Conservation (phyloP, 371 early-diverging fungal species). For the Massospora cicadina region DNA sequence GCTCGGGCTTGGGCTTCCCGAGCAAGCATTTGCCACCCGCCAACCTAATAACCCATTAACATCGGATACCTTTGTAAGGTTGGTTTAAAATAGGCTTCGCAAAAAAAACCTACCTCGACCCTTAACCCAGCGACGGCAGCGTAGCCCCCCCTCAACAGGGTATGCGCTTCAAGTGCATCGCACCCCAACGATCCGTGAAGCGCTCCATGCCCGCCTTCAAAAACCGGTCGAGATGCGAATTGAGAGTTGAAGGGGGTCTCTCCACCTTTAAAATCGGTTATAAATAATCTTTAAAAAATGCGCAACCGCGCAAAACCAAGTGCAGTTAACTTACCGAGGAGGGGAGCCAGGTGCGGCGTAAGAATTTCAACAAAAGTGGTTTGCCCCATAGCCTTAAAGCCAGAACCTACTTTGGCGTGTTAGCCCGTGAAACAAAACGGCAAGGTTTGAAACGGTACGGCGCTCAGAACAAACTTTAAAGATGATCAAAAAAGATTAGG, state of each 20-base stretch:
- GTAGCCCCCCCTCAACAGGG: neutral
- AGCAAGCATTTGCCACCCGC: neutral
- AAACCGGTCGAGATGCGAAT: neutral
- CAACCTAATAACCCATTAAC: neutral
- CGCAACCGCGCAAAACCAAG: neutral
- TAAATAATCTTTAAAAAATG: neutral
- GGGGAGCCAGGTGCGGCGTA: neutral
- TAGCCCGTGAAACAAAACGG: too few relatives aligned
- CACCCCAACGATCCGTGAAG: neutral
- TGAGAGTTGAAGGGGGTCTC: neutral
- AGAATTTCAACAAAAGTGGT: too few relatives aligned
- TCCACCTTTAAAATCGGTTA: neutral
- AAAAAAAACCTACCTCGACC: neutral
- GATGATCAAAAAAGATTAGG: neutral
- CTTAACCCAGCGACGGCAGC: constrained; percentile 1
- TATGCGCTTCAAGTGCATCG: neutral
- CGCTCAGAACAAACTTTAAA: too few relatives aligned
- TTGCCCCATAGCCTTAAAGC: too few relatives aligned
- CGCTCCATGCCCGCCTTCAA: neutral
- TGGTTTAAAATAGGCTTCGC: neutral
- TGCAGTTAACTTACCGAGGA: neutral
- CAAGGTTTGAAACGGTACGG: too few relatives aligned
- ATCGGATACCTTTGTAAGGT: neutral
- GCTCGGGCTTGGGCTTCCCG: neutral
- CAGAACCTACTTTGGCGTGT: too few relatives aligned